phyloP scores from a whole-genome alignment of 202 grass and related monocot species.

The Panicum hallii region DNA sequence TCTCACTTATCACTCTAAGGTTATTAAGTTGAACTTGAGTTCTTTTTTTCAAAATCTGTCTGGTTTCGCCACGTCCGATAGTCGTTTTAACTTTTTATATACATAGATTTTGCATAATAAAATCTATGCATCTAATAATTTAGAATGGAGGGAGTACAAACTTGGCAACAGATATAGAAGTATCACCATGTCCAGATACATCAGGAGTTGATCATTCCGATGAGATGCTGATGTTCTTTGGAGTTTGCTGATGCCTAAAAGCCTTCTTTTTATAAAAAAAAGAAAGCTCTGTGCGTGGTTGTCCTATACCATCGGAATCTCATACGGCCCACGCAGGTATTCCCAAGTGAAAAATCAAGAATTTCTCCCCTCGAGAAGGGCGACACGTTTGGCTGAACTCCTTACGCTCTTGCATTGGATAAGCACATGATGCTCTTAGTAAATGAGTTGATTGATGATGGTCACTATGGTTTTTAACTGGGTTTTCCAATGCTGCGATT shows the following conservation, averaged over 20 bases:
- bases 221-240: background rate
- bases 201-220: background rate
- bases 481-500: background rate
- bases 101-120: too few relatives aligned
- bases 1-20: too few relatives aligned
- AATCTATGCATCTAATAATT: too few relatives aligned
- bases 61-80: too few relatives aligned
- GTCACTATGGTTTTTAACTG: background rate
- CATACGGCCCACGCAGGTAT: slow-evolving; percentile 12
- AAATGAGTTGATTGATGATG: background rate
- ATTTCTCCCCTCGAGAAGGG: slow-evolving; percentile 12
- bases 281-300: background rate
- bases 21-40: too few relatives aligned
- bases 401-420: background rate
- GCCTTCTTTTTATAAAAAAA: background rate
- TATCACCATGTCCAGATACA: background rate
- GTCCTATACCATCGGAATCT: slow-evolving; percentile 29
- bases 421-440: background rate
- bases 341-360: background rate
- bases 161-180: background rate
- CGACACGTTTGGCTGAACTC: background rate
- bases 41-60: too few relatives aligned
- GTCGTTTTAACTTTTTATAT: too few relatives aligned
- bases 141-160: background rate
- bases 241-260: background rate